These are phyloP conservation scores for Lasiodiplodia citricola DNA, from an alignment of 2,329 filamentous ascomycete species.

Conservation along the genomic window DNA sequence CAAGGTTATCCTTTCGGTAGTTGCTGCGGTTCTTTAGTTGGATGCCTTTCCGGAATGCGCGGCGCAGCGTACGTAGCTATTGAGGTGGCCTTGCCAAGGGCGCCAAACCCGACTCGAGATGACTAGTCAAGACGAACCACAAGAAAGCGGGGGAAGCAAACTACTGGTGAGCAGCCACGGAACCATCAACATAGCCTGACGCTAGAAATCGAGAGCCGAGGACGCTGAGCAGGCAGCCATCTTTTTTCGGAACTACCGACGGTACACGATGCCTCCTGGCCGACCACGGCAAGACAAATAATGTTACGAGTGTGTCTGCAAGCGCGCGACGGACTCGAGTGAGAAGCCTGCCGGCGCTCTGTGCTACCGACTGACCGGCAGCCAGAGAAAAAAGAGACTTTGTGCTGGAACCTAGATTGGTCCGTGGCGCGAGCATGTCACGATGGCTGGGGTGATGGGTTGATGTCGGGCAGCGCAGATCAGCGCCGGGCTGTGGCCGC, in stretches of 20 bases:
- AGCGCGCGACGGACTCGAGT: neutral
- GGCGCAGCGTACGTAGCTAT: neutral
- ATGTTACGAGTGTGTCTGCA: conserved; percentile 1
- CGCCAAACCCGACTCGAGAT: neutral
- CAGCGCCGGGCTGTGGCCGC: conserved; percentile 1
- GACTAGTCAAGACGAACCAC: neutral
- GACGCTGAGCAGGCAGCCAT: neutral
- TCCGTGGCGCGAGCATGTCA: neutral
- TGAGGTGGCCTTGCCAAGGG: neutral
- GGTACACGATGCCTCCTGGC: neutral
- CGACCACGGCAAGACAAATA: neutral
- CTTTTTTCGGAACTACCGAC: neutral
- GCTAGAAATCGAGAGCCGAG: neutral
- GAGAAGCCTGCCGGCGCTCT: neutral
- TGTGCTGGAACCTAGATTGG: neutral
- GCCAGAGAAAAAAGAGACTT: neutral
- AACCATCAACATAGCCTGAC: neutral
- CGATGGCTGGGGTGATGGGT: conserved; percentile 11
- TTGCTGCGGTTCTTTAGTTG: neutral
- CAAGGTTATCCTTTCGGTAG: neutral
- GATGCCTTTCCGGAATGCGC: neutral
- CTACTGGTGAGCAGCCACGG: neutral
- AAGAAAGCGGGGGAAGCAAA: neutral
- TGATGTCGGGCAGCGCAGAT: conserved; percentile 15
- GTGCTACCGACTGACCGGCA: neutral